Base-by-base conservation (phyloP, 2,329 filamentous ascomycete species). In the Aspergillus sp. region DNA sequence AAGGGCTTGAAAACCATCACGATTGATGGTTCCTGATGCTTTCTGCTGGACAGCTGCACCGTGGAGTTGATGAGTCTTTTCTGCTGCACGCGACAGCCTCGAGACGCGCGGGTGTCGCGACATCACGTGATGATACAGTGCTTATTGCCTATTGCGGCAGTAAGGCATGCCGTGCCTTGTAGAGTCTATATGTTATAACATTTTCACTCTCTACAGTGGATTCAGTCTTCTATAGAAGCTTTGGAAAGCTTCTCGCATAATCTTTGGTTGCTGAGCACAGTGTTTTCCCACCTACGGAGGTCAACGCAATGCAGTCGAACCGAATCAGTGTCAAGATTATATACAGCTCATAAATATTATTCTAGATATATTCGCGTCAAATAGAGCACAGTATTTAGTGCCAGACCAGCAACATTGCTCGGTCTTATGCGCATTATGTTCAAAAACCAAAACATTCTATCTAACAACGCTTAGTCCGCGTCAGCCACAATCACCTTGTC, bases 1-100 rank as follows among this genome's bases (percentile, higher is more conserved):
- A 81, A 81, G 5, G 79, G 79, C 65, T 80, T 81, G 60, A 78
- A 79, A 57, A 77, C 73, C 77, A 80, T 80, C 52, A 32, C 57
- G 59, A 25, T 48, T 12, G 53, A 60, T 63, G 60, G 62, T 32
- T 54, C 50, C 38, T 19, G 19, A 30, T 30, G 45, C 15, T 9
- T 28, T 25, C 4, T 49, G 45, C 25, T 23, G 15, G 23, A 15
- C 21, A 15, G 15, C 15, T 45, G 41, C 10, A 15, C 19, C 12
- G 5, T 57, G 17, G 39, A 49, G 45, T 54, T 58, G 38, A 51
- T 36, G 21, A 47, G 36, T 39, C 30, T 38, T 38, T 8, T 53
- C 23, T 28, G n/a, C 51, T 32, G 15, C 39, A n/a, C 52, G 52
- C 38, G 52, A 28, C 39, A 36, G 30, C 10, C 28, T 39, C 51